Evolutionary conservation across 2,329 filamentous ascomycete genomes (phyloP), one percentile per base, ranked within the genome.

Genomic region (Pestalotiopsis sp.): DNA sequence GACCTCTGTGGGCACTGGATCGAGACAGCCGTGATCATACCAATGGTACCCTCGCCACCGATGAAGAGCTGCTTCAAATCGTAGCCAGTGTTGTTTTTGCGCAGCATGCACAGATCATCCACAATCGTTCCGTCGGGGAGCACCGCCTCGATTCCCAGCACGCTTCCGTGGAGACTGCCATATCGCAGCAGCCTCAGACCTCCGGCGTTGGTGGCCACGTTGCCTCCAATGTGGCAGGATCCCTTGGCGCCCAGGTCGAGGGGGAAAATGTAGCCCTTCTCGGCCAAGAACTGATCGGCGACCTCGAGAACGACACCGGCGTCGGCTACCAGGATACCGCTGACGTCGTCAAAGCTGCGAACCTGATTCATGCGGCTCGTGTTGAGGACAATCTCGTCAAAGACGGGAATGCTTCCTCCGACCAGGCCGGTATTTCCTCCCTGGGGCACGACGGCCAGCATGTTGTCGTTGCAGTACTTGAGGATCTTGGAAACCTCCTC

Each of bases 31-130:
- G 96, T 99, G 75, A 99, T 93, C 76, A 98, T 92, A 66, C 96
- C 96, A 71, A 98, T 92, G 4, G 96, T 98, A 27, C 96, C 96
- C 81, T 99, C 96, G 40, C 91, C 93, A 60, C 96, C 96, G 75
- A 99, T 97, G 80, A 99, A 98, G 45, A 92, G 78, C 75, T 90
- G 88, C 74, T 85, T 83, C 71, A 90, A 79, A 79, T 99, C 97
- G 81, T 98, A 99, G 36, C 96, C 96, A 2, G 96, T 99, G 84
- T 99, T 99, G 86, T 99, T 98, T 86, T 99, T 99, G 73, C 96
- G 90, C 68, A 99, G 85, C 69, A 89, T 95, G 74, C 90, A 92
- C 40, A 99, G 89, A 75, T 98, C 94, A 75, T 98, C 91, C 60
- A 99, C 87, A 73, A 99, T 88, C 6, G 94, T 98, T 66, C 96